Evolutionary conservation across 2,329 filamentous ascomycete species (phyloP).

Genomic region (Gnomoniopsis sp.): DNA sequence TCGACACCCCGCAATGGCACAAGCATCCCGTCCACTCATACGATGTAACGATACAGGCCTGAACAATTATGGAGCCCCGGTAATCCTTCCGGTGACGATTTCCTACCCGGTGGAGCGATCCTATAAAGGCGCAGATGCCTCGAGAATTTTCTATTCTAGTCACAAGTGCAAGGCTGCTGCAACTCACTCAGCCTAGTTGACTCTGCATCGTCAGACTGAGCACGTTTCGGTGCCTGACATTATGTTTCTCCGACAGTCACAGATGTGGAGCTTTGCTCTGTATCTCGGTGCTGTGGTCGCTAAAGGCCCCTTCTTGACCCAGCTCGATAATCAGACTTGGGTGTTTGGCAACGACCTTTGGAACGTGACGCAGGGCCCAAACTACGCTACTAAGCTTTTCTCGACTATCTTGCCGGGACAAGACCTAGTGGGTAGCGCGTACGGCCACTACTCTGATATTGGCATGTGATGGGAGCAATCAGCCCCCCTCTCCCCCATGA

Average conservation of each 20-base stretch:
- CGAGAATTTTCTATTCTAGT: no score
- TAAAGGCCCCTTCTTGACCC: constrained; percentile 24
- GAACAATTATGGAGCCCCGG: not conserved
- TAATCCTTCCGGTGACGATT: not conserved
- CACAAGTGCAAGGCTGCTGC: not conserved
- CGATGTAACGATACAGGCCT: not conserved
- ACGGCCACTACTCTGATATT: constrained; percentile 30
- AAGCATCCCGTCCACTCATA: not conserved
- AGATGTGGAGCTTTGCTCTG: not conserved
- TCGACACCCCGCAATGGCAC: not conserved
- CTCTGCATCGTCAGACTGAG: not conserved
- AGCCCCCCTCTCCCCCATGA: no score
- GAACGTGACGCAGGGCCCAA: constrained; percentile 24
- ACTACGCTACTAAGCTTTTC: constrained; percentile 18
- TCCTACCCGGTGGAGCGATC: no score
- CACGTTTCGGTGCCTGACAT: not conserved
- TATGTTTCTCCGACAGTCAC: not conserved
- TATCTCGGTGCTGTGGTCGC: not conserved
- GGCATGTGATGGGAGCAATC: constrained; percentile 18
- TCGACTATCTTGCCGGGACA: constrained; percentile 25
- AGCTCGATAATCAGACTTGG: constrained; percentile 27
- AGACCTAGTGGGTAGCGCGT: constrained; percentile 27
- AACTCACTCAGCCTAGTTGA: not conserved
- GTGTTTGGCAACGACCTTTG: constrained; percentile 31
- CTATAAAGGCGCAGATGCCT: not conserved